Conservation (phyloP, 1,284 basidiomycete genomes). For the Ustilago lituana region DNA sequence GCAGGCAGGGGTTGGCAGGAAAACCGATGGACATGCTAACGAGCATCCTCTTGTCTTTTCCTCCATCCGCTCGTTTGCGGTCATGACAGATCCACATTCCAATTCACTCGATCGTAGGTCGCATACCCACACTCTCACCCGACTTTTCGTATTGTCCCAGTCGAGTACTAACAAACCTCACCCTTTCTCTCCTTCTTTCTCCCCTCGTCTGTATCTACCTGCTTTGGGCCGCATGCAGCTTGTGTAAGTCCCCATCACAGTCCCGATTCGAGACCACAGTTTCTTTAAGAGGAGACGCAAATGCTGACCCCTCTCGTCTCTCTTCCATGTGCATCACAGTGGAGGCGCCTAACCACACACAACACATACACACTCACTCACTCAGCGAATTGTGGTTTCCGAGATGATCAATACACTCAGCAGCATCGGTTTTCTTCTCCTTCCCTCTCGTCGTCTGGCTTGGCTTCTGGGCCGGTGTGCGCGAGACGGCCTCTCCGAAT, state of each 20-base stretch:
- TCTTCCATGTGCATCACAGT: not conserved
- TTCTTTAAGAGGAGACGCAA: no score
- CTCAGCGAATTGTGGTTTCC: no score
- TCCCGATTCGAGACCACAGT: no score
- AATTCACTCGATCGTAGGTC: conserved; percentile 66
- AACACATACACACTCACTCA: not conserved
- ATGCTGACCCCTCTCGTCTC: not conserved
- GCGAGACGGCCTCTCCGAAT: no score
- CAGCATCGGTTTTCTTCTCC: no score
- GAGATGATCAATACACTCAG: no score
- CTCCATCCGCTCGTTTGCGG: not conserved
- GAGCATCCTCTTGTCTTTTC: not conserved
- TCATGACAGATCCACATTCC: conserved; percentile 62
- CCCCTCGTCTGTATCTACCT: no score
- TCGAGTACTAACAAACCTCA: no score
- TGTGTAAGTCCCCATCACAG: conserved; percentile 19
- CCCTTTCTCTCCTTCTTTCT: not conserved
- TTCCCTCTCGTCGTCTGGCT: no score
- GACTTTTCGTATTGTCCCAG: no score
- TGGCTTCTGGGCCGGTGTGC: no score
- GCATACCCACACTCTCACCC: not conserved
- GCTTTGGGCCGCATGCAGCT: conserved; percentile 3
- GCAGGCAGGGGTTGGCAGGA: no score
- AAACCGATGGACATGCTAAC: conserved; percentile 4
- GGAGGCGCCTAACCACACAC: conserved; percentile 13